Percentiles rank a stretch among this genome's conserved stretches.
Evolutionary conservation across 176 grass and related monocot species (phyloP).

Genomic region (Aegilops bicornis): DNA sequence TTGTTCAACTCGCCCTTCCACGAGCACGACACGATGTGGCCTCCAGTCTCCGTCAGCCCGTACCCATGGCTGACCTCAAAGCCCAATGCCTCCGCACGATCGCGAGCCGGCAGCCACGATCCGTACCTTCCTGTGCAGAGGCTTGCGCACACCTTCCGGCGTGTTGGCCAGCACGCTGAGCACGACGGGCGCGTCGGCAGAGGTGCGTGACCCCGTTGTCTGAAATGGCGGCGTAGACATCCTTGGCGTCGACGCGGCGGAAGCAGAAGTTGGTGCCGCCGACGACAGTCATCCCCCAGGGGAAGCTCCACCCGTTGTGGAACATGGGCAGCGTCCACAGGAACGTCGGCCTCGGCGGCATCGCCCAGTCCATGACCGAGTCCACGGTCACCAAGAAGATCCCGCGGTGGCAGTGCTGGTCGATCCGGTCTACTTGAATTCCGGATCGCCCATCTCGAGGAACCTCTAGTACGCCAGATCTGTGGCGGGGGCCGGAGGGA

Average conservation of each 20-base stretch:
- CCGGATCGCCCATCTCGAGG: slow-evolving; percentile 54
- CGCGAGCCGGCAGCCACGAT: slow-evolving; percentile 68
- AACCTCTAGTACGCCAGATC: slow-evolving; percentile 62
- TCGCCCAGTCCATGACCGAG: slow-evolving; percentile 50
- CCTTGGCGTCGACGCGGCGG: slow-evolving; percentile 53
- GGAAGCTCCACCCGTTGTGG: slow-evolving; percentile 92
- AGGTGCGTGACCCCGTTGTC: slow-evolving; percentile 49
- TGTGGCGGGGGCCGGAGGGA: neutral
- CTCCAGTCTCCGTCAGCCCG: slow-evolving; percentile 69
- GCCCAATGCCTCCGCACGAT: slow-evolving; percentile 51
- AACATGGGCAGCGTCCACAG: slow-evolving; percentile 95
- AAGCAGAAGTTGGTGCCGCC: slow-evolving; percentile 85
- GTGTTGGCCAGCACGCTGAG: slow-evolving; percentile 82
- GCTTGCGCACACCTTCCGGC: slow-evolving; percentile 4
- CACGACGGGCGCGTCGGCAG: slow-evolving; percentile 80
- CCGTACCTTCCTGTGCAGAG: slow-evolving; percentile 31
- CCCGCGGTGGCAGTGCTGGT: slow-evolving; percentile 77
- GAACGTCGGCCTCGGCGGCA: slow-evolving; percentile 58
- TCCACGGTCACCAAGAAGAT: slow-evolving; percentile 55
- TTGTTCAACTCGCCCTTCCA: slow-evolving; percentile 77
- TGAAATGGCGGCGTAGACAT: slow-evolving; percentile 43
- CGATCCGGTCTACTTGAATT: slow-evolving; percentile 65
- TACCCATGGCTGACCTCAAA: slow-evolving; percentile 80
- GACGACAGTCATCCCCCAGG: slow-evolving; percentile 74
- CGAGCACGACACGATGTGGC: slow-evolving; percentile 51